Evolutionary conservation across 768 basidiomycete species (phyloP), one percentile per base, ranked within the genome.

Genomic region (Fomitopsis serialis): DNA sequence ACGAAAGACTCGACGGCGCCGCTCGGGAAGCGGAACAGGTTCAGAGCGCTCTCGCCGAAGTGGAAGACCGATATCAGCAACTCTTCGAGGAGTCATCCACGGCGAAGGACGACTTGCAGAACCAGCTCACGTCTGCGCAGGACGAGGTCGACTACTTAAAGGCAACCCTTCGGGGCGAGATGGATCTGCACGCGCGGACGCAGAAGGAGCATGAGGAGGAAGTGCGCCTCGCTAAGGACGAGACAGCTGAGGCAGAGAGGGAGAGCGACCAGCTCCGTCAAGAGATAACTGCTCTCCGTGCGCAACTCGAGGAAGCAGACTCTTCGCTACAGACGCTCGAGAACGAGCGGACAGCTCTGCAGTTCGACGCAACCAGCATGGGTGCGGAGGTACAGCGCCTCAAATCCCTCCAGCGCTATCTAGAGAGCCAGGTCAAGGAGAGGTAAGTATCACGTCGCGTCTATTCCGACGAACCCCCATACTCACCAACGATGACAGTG

Each of bases 341-440:
- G 55, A 72, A 76, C 43, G 84, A 88, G 68, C 82, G 76, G 56
- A 67, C 64, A 0, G 48, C 63, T 10, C 66, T 85, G 15, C 81
- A 87, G 54, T 72, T 75, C 45, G 73, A 83, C 58, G 74, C 76
- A 44, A 87, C 85, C 0, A 68, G 70, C 13, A 68, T 88, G 24
- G 79, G 80, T 55, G 84, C 87, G 2, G 85, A 89, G 61, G 66
- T 80, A 12, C 85, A 89, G 65, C 79, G 82, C 35, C 75, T 74
- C 9, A 70, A 78, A 44, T 87, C 88, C 6, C 67, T 86, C 52
- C 73, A 72, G 36, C 78, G 83, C 53, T 81, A 78, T 66, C 63
- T 86, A 48, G 85, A 91, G 66, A 76, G 74, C 59, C 81, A 87
- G 62, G 63, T 78, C 37, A 78, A 78, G 61, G 84, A 88, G 51